phyloP scores from a whole-genome alignment of 2,329 filamentous ascomycete genomes.

The Incumbomyces lentus region DNA sequence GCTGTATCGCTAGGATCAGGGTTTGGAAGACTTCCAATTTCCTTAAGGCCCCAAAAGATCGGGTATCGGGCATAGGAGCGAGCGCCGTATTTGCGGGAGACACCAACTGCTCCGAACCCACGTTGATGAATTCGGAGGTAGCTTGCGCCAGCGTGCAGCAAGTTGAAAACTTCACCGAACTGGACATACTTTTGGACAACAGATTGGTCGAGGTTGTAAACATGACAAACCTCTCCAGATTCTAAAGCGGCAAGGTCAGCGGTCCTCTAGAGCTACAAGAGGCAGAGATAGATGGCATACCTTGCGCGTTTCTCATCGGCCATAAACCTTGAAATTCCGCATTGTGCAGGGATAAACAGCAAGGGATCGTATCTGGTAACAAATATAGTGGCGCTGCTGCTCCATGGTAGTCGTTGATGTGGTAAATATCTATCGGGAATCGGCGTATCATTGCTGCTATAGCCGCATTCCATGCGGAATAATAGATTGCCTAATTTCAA shows the following conservation, averaged over 20 bases:
- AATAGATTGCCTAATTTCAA: constrained; percentile 42
- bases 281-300: no score
- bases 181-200: constrained; percentile 46
- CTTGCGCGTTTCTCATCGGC: constrained; percentile 41
- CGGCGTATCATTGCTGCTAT: constrained; percentile 53
- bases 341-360: constrained; percentile 56
- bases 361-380: constrained; percentile 51
- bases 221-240: constrained; percentile 42
- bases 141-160: constrained; percentile 47
- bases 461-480: constrained; percentile 60
- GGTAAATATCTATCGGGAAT: constrained; percentile 55
- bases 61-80: constrained; percentile 48
- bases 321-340: constrained; percentile 60
- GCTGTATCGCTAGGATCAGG: constrained; percentile 48
- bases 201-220: constrained; percentile 43
- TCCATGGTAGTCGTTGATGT: constrained; percentile 58
- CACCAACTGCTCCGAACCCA: constrained; percentile 49
- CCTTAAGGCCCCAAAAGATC: constrained; percentile 48
- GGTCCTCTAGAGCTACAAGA: no score
- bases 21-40: constrained; percentile 45
- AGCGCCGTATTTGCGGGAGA: constrained; percentile 49
- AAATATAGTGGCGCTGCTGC: constrained; percentile 54
- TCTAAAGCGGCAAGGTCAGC: not conserved
- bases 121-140: constrained; percentile 50
- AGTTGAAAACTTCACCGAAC: constrained; percentile 50